Conservation (phyloP, 176 grass and related monocot genomes). For the Raddia guianensis region DNA sequence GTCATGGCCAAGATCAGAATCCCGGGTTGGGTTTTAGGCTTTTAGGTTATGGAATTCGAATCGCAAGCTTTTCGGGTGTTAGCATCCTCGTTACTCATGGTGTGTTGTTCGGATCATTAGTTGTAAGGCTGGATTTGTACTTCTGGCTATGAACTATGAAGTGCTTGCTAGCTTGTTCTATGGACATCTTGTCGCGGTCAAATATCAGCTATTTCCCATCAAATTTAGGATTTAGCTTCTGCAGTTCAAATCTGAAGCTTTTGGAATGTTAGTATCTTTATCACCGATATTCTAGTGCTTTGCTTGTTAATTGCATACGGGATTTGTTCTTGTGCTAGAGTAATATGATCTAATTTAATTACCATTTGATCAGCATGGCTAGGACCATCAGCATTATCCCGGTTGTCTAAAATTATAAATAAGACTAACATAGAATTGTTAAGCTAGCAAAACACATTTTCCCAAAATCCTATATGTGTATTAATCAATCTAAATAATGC, state of each 20-base stretch:
- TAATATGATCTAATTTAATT: conserved; percentile 11
- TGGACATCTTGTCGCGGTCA: background rate
- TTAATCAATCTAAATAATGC: background rate
- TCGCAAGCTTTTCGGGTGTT: conserved; percentile 14
- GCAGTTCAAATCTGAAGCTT: background rate
- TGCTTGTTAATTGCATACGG: background rate
- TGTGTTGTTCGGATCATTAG: background rate
- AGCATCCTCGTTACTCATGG: background rate
- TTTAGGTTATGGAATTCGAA: background rate
- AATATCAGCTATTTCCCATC: conserved; percentile 13
- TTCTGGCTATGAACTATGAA: background rate
- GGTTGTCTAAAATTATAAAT: background rate
- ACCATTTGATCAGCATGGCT: background rate
- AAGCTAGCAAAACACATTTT: background rate
- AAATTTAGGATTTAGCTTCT: conserved; percentile 4
- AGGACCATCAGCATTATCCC: background rate
- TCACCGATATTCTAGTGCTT: background rate
- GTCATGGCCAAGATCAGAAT: background rate
- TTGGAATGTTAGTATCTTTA: background rate
- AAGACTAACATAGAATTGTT: background rate
- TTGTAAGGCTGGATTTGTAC: background rate
- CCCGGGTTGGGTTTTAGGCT: background rate
- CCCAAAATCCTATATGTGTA: background rate
- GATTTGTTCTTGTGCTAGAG: conserved; percentile 3
- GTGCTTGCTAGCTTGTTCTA: background rate